Evolutionary conservation across 352 stramenopile genomes (phyloP).

Genomic region (Phytopythium kandeliae): DNA sequence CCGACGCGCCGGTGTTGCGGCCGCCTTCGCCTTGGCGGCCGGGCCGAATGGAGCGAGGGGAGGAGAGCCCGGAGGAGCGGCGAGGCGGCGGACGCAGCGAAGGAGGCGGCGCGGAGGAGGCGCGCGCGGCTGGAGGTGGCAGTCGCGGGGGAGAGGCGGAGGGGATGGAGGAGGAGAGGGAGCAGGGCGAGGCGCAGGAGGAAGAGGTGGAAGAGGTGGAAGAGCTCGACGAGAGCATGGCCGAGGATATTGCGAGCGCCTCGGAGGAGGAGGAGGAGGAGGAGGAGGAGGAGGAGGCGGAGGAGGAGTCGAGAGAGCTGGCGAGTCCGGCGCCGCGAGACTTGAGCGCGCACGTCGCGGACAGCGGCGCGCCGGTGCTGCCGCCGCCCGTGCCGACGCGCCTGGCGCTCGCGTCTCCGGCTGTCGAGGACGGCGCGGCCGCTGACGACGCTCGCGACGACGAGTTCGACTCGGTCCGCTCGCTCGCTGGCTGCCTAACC

Average conservation of each 20-base stretch:
- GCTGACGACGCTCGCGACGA: constrained; percentile 26
- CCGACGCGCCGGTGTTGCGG: no score
- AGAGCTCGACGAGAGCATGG: constrained; percentile 42
- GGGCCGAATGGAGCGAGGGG: no score
- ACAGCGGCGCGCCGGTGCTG: no score
- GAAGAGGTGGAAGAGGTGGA: constrained; percentile 19
- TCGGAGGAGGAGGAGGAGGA: constrained; percentile 59
- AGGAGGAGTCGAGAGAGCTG: constrained; percentile 40
- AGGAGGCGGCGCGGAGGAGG: no score
- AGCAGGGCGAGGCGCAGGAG: no score
- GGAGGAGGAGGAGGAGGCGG: no score
- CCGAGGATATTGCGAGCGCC: constrained; percentile 44
- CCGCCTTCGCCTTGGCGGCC: no score
- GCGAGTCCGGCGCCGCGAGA: constrained; percentile 1
- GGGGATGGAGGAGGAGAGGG: not conserved
- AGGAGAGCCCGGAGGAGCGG: no score
- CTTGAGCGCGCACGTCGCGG: no score
- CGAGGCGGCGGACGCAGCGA: no score
- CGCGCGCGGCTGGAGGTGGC: no score
- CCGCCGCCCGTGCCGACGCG: constrained; percentile 19
- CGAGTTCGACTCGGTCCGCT: constrained; percentile 49
- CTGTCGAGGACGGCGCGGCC: not conserved
- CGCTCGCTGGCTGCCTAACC: not conserved
- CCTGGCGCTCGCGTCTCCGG: not conserved
- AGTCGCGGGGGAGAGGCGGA: no score